A percentile compares a stretch with the other conserved stretches of the same genome.
phyloP scores from a whole-genome alignment of 163 green algal genomes.

The Chlorella variabilis region DNA sequence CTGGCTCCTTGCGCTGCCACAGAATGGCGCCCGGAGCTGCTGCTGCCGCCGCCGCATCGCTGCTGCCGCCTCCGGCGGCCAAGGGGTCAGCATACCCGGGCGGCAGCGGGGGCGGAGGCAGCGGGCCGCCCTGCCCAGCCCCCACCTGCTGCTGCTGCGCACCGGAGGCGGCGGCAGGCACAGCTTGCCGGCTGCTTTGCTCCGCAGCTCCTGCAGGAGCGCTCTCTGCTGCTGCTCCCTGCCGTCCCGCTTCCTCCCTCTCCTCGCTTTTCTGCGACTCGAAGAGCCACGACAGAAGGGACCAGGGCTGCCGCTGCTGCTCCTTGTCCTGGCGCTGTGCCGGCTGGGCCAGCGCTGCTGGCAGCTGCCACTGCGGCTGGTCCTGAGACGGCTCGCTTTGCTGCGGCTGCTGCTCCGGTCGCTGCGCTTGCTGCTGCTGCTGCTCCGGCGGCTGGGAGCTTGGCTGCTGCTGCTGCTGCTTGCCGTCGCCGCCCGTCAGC shows the following conservation, averaged over 20 bases:
- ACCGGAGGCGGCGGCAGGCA: too few species aligned
- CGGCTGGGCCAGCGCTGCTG: neutral
- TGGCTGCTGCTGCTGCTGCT: neutral
- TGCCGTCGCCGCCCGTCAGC: neutral
- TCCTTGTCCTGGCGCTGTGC: neutral
- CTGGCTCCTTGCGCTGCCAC: slow-evolving; percentile 5
- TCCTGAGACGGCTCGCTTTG: neutral
- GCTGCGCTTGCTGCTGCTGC: neutral
- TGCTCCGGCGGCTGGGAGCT: too few species aligned
- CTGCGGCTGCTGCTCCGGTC: neutral
- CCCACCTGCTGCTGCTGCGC: neutral
- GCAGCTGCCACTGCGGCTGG: neutral
- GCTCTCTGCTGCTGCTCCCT: neutral
- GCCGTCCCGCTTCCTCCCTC: too few species aligned
- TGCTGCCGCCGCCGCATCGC: neutral
- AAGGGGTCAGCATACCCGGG: neutral
- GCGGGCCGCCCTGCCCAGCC: neutral
- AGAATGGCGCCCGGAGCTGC: neutral
- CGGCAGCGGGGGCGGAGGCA: neutral
- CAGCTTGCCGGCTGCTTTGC: too few species aligned
- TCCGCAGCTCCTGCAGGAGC: too few species aligned
- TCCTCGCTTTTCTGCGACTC: neutral
- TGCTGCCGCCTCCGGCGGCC: too few species aligned
- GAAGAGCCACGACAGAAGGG: slow-evolving; percentile 8
- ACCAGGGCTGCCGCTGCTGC: neutral